phyloP scores from a whole-genome alignment of 2,329 filamentous ascomycete genomes.

The Curvularia hawaiiensis region DNA sequence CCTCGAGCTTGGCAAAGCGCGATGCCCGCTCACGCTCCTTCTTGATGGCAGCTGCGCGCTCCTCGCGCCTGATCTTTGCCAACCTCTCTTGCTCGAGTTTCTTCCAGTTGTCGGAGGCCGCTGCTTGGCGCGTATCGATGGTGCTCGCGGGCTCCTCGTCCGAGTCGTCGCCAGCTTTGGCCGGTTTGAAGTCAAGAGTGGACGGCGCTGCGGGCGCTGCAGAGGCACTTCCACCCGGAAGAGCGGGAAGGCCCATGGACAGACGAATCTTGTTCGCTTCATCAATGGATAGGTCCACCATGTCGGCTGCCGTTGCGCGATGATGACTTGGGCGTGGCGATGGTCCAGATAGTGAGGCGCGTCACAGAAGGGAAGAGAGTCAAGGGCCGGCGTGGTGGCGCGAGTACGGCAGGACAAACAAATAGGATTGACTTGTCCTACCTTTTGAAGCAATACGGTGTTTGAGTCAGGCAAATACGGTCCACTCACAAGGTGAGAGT shows the following conservation, averaged over 20 bases:
- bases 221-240: slow-evolving; percentile 69
- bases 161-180: slow-evolving; percentile 54
- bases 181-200: slow-evolving; percentile 63
- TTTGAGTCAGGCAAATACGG: neutral
- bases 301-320: slow-evolving; percentile 20
- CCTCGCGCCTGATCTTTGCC: slow-evolving; percentile 78
- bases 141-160: slow-evolving; percentile 80
- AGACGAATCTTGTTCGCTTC: slow-evolving; percentile 92
- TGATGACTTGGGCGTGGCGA: slow-evolving; percentile 5
- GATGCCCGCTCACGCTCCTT: slow-evolving; percentile 85
- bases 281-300: slow-evolving; percentile 64
- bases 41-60: slow-evolving; percentile 81
- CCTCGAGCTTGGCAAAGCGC: slow-evolving; percentile 75
- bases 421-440: neutral
- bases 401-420: neutral
- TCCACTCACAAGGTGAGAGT: neutral
- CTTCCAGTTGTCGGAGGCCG: slow-evolving; percentile 76
- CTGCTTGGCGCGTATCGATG: slow-evolving; percentile 77
- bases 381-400: neutral
- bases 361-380: neutral
- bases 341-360: slow-evolving; percentile 1
- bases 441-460: neutral
- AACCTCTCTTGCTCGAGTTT: slow-evolving; percentile 69
- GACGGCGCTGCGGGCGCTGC: slow-evolving; percentile 59
- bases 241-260: slow-evolving; percentile 85